Base-by-base conservation (phyloP, 805 yeast species). In the Debaryomyces hansenii region DNA sequence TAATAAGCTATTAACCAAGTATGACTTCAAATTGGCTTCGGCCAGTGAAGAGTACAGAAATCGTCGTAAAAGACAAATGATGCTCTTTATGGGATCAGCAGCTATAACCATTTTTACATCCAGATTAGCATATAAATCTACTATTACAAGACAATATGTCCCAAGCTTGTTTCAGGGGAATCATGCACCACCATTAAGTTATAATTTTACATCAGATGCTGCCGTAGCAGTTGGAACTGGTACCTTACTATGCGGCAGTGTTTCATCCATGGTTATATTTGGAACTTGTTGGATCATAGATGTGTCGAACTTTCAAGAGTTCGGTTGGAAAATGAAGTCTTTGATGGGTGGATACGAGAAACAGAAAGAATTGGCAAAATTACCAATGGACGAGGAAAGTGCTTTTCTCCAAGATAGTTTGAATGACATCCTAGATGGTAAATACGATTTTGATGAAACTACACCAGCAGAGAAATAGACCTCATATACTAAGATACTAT, bases 141-240 rank as follows among this genome's bases (percentile, higher is more conserved):
- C 92, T 4, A 71, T 82, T 33, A 69, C 84, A 20, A 75, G 96
- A 55, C 83, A 85, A 64, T 90, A 80, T 65, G 70, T 82, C 5
- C 97, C 97, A 6, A 77, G 77, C 37, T 74, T 83, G 56, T 91
- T 87, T 66, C 90, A 88, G 56, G 89, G 91, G 10, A 90, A 90
- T 65, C 92, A 90, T 57, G 78, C 81, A 47, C 95, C 95, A 2
- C 96, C 96, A 4, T 74, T 82, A n/a, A 59, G 73, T 35, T 86
- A 84, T 58, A 84, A 87, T 27, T 83, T 87, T 60, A 82, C 87
- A 50, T 79, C 82, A 45, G 96, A 90, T 62, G 96, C 96, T 1
- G 80, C 89, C 29, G 82, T 83, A 35, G 97, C 97, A 0, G 89
- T 91, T 2, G 81, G 85, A 0, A 84, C 87, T 35, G 95, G 96